Evolutionary conservation across 2,329 filamentous ascomycete genomes (phyloP).

Genomic region (Xylariaceae sp.): DNA sequence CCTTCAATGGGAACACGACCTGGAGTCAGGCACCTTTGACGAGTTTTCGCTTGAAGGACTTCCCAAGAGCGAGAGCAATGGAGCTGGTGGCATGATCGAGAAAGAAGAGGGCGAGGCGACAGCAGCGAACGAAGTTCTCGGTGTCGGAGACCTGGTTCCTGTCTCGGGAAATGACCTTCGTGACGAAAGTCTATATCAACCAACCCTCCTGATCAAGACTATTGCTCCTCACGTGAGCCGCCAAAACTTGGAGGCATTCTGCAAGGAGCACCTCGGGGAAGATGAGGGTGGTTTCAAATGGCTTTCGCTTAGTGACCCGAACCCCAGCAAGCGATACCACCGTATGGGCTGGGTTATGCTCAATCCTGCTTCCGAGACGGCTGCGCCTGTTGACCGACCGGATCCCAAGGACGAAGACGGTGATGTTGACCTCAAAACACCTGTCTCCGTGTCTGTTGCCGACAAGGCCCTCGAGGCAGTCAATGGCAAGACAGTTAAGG

Average conservation of each 20-base stretch:
- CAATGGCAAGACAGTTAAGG: constrained; percentile 95
- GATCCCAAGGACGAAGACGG: constrained; percentile 67
- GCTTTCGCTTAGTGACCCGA: constrained; percentile 92
- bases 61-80: constrained; percentile 88
- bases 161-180: constrained; percentile 79
- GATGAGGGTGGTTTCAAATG: constrained; percentile 91
- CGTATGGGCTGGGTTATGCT: constrained; percentile 98
- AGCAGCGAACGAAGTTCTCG: constrained; percentile 85
- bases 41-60: constrained; percentile 93
- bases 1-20: constrained; percentile 82
- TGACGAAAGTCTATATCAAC: constrained; percentile 83
- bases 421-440: constrained; percentile 52
- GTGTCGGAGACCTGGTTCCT: constrained; percentile 86
- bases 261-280: constrained; percentile 89
- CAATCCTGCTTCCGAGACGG: constrained; percentile 69
- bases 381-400: constrained; percentile 63
- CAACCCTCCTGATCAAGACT: constrained; percentile 94
- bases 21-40: constrained; percentile 83
- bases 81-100: constrained; percentile 77
- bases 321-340: constrained; percentile 94
- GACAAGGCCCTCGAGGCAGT: constrained; percentile 90
- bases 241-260: constrained; percentile 88
- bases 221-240: constrained; percentile 95
- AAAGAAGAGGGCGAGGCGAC: constrained; percentile 95
- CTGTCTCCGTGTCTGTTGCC: constrained; percentile 55